phyloP scores from a whole-genome alignment of 495 filamentous ascomycete genomes.

The Margaritispora aquatica region DNA sequence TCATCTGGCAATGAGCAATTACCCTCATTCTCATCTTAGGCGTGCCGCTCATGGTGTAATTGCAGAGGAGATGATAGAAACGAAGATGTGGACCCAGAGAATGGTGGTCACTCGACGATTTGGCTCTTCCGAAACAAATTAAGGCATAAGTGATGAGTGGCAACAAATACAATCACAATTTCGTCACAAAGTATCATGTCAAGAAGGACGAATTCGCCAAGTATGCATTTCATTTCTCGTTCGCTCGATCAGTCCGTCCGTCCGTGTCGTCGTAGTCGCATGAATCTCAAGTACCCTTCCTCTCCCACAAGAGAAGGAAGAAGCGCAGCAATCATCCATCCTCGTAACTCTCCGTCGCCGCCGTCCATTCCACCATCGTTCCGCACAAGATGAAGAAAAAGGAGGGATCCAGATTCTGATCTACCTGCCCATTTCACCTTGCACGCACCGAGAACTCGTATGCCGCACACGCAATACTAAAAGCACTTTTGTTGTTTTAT shows the following conservation, averaged over 20 bases:
- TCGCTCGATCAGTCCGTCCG: not conserved
- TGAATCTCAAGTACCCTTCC: conserved; percentile 8
- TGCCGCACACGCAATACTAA: not conserved
- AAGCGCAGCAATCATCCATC: conserved; percentile 13
- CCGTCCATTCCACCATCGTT: not conserved
- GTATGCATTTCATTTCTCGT: not conserved
- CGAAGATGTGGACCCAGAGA: too few species aligned
- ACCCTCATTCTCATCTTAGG: too few species aligned
- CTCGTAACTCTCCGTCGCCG: conserved; percentile 9
- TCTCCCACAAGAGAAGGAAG: not conserved
- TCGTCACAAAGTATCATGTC: not conserved
- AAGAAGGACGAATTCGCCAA: not conserved
- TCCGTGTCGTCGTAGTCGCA: conserved; percentile 3
- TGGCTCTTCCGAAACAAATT: too few species aligned
- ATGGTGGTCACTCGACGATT: too few species aligned
- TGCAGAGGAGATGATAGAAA: too few species aligned
- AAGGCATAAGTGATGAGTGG: too few species aligned
- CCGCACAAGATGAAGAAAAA: not conserved
- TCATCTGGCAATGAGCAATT: too few species aligned
- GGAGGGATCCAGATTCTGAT: not conserved
- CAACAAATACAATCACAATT: too few species aligned
- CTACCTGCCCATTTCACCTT: not conserved
- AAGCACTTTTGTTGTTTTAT: not conserved
- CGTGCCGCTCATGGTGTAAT: too few species aligned
- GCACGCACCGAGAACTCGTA: not conserved